phyloP scores from a whole-genome alignment of 2,329 filamentous ascomycete genomes.

The Sarocladium kiliense region DNA sequence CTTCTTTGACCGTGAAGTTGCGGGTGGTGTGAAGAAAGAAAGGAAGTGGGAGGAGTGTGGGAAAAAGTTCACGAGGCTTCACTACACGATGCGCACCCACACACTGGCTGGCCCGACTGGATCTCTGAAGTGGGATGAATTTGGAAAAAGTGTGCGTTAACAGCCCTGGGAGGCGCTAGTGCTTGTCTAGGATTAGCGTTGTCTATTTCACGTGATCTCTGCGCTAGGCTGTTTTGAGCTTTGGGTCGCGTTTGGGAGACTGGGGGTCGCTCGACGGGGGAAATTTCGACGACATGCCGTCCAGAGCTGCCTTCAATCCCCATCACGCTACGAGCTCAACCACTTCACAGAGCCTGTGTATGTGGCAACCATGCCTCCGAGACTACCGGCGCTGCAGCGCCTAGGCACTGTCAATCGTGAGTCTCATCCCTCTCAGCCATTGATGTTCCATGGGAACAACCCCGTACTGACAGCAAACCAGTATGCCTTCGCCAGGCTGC shows the following conservation, averaged over 20 bases:
- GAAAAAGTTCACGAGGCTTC: conserved; percentile 39
- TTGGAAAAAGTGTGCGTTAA: conserved; percentile 33
- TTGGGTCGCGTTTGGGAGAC: conserved; percentile 1
- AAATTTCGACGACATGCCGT: conserved; percentile 12
- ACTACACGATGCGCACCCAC: conserved; percentile 24
- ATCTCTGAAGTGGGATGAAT: conserved; percentile 1
- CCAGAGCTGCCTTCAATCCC: conserved; percentile 2
- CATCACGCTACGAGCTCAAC: neutral
- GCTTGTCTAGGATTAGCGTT: conserved; percentile 16
- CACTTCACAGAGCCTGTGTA: conserved; percentile 5
- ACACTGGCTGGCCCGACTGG: neutral
- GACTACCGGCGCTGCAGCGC: conserved; percentile 56
- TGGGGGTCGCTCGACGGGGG: conserved; percentile 5
- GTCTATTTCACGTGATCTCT: conserved; percentile 23
- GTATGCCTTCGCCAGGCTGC: conserved; percentile 56
- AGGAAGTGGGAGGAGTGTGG: conserved; percentile 20
- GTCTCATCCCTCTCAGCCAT: conserved; percentile 21
- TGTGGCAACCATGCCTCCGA: conserved; percentile 57
- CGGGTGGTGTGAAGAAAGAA: conserved; percentile 10
- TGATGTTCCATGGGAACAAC: neutral
- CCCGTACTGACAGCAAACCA: conserved; percentile 22
- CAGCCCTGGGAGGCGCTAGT: conserved; percentile 28
- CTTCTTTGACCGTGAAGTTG: conserved; percentile 18
- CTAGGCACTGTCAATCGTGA: conserved; percentile 57
- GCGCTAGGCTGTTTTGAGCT: conserved; percentile 18